phyloP scores from a whole-genome alignment of 225 moss, liverwort and hornwort species.

The Bryoerythrophyllum caledonicum region DNA sequence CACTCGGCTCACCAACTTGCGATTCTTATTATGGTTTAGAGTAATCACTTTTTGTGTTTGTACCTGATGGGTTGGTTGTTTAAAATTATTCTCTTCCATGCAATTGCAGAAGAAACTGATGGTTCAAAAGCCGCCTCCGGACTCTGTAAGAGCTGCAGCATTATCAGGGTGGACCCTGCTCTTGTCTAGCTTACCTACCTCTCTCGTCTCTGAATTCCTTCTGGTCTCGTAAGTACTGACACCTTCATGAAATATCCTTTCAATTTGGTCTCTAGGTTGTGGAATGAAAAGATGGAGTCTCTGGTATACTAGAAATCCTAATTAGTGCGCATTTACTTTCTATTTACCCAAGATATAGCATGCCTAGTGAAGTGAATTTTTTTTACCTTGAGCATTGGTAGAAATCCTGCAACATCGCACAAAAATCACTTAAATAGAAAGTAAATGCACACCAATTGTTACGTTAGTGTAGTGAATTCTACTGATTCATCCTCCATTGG shows the following conservation, averaged over 20 bases:
- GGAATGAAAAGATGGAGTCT: neutral
- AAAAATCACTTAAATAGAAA: too few species aligned
- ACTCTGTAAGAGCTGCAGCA: slow-evolving; percentile 39
- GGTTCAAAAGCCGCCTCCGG: slow-evolving; percentile 20
- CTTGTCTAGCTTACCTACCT: slow-evolving; percentile 39
- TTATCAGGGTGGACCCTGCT: slow-evolving; percentile 57
- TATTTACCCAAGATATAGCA: too few species aligned
- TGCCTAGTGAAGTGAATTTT: too few species aligned
- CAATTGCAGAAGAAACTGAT: slow-evolving; percentile 38
- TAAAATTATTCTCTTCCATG: neutral
- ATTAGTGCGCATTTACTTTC: too few species aligned
- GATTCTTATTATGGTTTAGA: neutral
- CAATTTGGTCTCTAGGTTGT: neutral
- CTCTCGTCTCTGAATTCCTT: slow-evolving; percentile 25
- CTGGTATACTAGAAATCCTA: too few species aligned
- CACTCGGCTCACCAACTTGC: neutral
- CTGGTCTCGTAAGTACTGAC: slow-evolving; percentile 40
- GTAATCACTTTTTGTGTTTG: neutral
- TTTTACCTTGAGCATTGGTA: neutral
- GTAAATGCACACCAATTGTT: too few species aligned
- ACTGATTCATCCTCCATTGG: slow-evolving; percentile 6
- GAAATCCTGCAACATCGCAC: too few species aligned
- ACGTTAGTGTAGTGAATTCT: neutral
- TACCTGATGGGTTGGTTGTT: neutral
- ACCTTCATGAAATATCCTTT: neutral